These are phyloP conservation scores for Calamus simplicifolius DNA, from an alignment of 176 grass and related monocot genomes.

Conservation along the genomic window DNA sequence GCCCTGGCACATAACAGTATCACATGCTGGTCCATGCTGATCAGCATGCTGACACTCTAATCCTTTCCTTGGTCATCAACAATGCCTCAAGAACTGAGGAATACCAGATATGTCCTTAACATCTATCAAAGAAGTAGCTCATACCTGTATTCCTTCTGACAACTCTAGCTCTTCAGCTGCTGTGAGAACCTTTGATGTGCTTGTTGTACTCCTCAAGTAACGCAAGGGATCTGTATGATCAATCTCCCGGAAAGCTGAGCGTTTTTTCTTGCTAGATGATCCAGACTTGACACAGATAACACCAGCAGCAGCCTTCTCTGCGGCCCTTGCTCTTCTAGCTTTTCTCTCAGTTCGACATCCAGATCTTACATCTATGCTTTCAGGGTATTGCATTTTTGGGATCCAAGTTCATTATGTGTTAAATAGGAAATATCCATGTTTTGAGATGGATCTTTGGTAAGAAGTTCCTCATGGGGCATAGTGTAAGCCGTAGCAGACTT, in stretches of 20 bases:
- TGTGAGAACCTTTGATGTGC: conserved; percentile 39
- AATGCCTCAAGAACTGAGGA: too few species aligned
- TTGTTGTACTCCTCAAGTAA: conserved; percentile 49
- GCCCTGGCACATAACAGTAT: too few species aligned
- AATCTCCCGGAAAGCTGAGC: conserved; percentile 17
- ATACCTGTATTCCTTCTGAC: conserved; percentile 54
- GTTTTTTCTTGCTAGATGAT: conserved; percentile 32
- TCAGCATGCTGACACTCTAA: too few species aligned
- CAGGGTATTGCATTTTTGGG: not conserved
- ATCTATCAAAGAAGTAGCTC: not conserved
- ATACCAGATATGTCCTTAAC: too few species aligned
- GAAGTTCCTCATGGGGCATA: not conserved
- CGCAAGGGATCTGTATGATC: conserved; percentile 42
- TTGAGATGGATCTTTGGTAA: conserved; percentile 24
- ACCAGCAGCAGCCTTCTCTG: conserved; percentile 26
- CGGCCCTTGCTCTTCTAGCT: conserved; percentile 44
- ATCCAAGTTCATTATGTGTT: conserved; percentile 1
- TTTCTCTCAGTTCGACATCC: conserved; percentile 41
- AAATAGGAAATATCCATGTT: conserved; percentile 18
- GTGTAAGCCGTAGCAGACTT: not conserved
- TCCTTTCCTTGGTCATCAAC: too few species aligned
- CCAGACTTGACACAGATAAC: conserved; percentile 8
- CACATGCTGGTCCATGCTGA: too few species aligned
- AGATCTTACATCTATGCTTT: conserved; percentile 47
- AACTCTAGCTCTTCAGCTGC: conserved; percentile 55